These are phyloP conservation scores for Chlorella sp. DNA, from an alignment of 139 green algal genomes.

Conservation along the genomic window DNA sequence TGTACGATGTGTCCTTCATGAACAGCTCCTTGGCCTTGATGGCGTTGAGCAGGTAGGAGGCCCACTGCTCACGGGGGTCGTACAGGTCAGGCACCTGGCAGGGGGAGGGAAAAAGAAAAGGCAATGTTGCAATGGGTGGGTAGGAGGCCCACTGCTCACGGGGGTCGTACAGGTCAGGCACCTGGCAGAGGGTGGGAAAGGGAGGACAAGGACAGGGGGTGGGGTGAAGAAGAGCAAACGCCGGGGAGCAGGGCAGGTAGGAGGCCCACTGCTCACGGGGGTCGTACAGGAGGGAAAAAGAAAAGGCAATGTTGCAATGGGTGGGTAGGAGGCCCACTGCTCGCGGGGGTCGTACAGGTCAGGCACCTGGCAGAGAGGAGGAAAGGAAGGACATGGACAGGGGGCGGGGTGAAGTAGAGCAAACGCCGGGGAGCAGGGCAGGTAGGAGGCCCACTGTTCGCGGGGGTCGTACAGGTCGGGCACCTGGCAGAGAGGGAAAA, in stretches of 20 bases:
- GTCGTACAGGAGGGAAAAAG: conserved; percentile 83
- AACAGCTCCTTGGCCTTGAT: conserved; percentile 99
- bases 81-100: conserved; percentile 89
- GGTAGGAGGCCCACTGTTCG: conserved; percentile 94
- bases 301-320: neutral
- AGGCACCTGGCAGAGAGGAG: too few relatives aligned
- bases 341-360: neutral
- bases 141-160: neutral
- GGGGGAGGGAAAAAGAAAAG: neutral
- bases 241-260: neutral
- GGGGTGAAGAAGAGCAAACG: neutral
- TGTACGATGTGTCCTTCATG: conserved; percentile 93
- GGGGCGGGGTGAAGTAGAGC: too few relatives aligned
- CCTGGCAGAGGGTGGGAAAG: neutral
- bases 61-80: conserved; percentile 96
- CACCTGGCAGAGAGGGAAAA: conserved; percentile 41
- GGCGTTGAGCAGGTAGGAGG: conserved; percentile 95
- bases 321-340: neutral
- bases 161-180: neutral
- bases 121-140: neutral
- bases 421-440: too few relatives aligned
- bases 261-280: conserved; percentile 89
- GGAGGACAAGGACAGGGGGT: neutral
- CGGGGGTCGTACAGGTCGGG: conserved; percentile 95
- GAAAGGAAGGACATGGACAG: too few relatives aligned